phyloP scores from a whole-genome alignment of 2,329 filamentous ascomycete genomes.

The Ceratocystis eucalypticola region DNA sequence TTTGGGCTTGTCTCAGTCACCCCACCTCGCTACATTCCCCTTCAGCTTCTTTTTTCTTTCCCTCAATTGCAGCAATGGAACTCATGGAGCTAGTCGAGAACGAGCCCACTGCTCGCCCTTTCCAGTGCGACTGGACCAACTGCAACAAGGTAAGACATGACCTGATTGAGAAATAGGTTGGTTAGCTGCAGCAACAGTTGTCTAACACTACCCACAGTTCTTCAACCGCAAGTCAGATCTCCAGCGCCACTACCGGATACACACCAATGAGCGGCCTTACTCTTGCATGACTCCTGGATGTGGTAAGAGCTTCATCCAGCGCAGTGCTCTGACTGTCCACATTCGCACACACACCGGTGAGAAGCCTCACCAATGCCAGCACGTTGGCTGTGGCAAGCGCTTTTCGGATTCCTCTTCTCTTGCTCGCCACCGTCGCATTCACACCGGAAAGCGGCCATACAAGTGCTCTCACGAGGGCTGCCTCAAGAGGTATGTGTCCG shows the following conservation, averaged over 20 bases:
- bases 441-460: slow-evolving; percentile 54
- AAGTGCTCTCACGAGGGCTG: slow-evolving; percentile 49
- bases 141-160: slow-evolving; percentile 43
- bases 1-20: neutral
- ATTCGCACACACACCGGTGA: slow-evolving; percentile 58
- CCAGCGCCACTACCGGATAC: slow-evolving; percentile 56
- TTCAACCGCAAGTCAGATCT: slow-evolving; percentile 62
- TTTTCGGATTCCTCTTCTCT: slow-evolving; percentile 58
- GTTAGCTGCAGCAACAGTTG: neutral
- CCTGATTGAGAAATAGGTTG: neutral
- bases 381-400: slow-evolving; percentile 51
- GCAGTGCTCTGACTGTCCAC: slow-evolving; percentile 56
- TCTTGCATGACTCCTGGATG: slow-evolving; percentile 46
- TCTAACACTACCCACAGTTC: slow-evolving; percentile 33
- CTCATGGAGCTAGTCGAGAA: slow-evolving; percentile 52
- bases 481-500: slow-evolving; percentile 40
- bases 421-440: slow-evolving; percentile 50
- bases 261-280: slow-evolving; percentile 58
- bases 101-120: slow-evolving; percentile 48
- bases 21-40: neutral
- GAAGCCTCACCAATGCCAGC: slow-evolving; percentile 56
- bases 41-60: neutral
- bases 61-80: slow-evolving; percentile 35
- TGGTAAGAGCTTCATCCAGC: slow-evolving; percentile 58
- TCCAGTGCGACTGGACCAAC: slow-evolving; percentile 49